Base-by-base conservation (phyloP, 2,329 filamentous ascomycete species). In the Aureobasidium sp. region DNA sequence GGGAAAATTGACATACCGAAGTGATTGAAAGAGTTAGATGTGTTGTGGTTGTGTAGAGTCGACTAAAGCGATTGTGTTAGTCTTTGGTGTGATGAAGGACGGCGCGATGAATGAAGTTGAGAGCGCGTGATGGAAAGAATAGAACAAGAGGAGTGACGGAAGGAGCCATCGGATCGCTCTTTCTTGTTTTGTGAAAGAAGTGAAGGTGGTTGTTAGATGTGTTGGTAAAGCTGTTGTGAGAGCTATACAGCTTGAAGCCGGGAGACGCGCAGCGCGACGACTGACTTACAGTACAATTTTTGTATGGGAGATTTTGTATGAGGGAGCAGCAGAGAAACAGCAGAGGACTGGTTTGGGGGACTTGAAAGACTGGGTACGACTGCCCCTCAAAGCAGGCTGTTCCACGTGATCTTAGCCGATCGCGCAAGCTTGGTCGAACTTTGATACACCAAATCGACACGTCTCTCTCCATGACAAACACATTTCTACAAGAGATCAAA, bases 131-230 rank as follows among this genome's bases (percentile, higher is more conserved):
- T n/a, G 42, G 15, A 58, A 47, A 8, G 42, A 37, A 31, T 29
- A 47, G 41, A 58, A 58, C 55, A 15, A 58, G 29, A 57, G 39
- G 29, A 58, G 55, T 47, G 41, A 58, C 55, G 12, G 55, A 47
- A 58, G 29, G 41, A 37, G 55, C 42, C 42, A 39, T 57, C 29
- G 7, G 20, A 20, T 37, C 42, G n/a, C 48, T 47, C 37, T 36
- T 45, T 36, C 12, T 17, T 22, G 29, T 58, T 42, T 3, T 58
- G 55, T 29, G 17, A 48, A 42, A 34, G 42, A 48, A 22, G 31
- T 27, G 34, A 58, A 48, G 31, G 29, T 58, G 20, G 34, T 58
- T 47, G 2, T 29, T 15, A 1, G 17, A 45, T 57, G n/a, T 57
- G 55, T 27, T 58, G 47, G 55, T 58, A 5, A 29, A 58, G 55